Base-by-base conservation (phyloP, 2,329 filamentous ascomycete genomes). In the Diaporthe citriasiana region DNA sequence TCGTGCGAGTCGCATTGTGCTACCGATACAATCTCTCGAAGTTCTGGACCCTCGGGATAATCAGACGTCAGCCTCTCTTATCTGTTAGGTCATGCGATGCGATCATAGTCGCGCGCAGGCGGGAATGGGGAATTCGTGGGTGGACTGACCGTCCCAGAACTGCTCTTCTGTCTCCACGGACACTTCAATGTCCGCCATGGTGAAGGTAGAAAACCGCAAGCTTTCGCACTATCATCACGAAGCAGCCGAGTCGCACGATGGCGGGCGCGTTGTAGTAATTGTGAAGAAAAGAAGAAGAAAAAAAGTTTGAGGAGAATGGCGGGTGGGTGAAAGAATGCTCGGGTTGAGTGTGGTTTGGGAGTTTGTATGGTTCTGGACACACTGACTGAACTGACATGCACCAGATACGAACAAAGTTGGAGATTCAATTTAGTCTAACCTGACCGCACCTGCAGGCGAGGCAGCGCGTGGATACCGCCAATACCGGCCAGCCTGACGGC, bases 161-260 rank as follows among this genome's bases (percentile, higher is more conserved):
- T 95, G 92, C 83, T 95, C 90, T 85, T 95, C 94, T 83, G 91
- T 92, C 84, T 95, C 93, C 83, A 94, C 88, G 81, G 88, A 89
- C 80, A 89, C 89, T 84, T 95, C 93, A 84, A 91, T 90, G 85
- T 93, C 85, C 79, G 86, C 85, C 88, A 90, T 90, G 80, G 78
- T 86, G 63, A 65, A 71, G 60, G 69, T 65, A 55, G 53, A 30
- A 51, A 72, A 63, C 72, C 53, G 63, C 45, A 45, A 65, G 40
- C 60, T 72, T 56, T 63, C 75, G 70, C 70, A 71, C 47, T 71
- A 73, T 69, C 73, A 73, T 73, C 65, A 75, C 70, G 73, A 75
- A 71, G 74, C 47, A 60, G 60, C 56, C 38, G 59, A 51, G 56
- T 53, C 40, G 56, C 40, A 50, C 38, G 30, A 42, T n/a, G 19